phyloP scores from a whole-genome alignment of 1,284 basidiomycete species.

The Melampsora americana region DNA sequence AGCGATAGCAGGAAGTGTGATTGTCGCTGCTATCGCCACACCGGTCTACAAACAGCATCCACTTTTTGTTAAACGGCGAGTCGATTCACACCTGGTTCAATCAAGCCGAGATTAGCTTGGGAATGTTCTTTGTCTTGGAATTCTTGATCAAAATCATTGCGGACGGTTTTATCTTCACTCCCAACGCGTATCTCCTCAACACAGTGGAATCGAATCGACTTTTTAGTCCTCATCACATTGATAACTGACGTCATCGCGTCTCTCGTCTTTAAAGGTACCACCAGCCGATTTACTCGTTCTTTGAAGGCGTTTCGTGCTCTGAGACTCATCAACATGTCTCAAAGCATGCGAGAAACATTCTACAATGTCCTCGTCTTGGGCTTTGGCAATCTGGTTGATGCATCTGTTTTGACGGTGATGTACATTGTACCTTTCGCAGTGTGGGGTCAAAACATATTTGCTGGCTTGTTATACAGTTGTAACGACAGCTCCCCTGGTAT shows the following conservation, averaged over 20 bases:
- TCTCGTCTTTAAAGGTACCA: conserved; percentile 62
- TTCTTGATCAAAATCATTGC: conserved; percentile 87
- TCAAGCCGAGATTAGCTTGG: conserved; percentile 61
- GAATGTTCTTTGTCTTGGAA: conserved; percentile 73
- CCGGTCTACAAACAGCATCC: conserved; percentile 74
- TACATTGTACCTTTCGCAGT: conserved; percentile 95
- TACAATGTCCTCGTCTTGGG: conserved; percentile 88
- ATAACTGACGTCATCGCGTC: conserved; percentile 69
- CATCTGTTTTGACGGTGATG: conserved; percentile 83
- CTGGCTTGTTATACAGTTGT: conserved; percentile 77
- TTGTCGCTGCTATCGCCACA: conserved; percentile 79
- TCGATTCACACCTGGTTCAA: conserved; percentile 41
- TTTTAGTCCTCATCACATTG: conserved; percentile 77
- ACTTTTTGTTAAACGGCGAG: conserved; percentile 31
- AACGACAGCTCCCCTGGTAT: conserved; percentile 65
- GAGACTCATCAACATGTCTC: conserved; percentile 81
- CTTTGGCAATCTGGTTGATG: conserved; percentile 79
- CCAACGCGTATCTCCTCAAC: conserved; percentile 86
- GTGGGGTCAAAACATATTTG: conserved; percentile 94
- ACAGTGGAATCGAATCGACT: conserved; percentile 91
- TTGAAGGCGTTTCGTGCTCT: conserved; percentile 86
- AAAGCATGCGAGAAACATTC: conserved; percentile 82
- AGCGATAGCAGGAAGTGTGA: conserved; percentile 76
- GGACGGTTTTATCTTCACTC: conserved; percentile 69
- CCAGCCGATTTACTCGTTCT: conserved; percentile 76